Percentiles rank a stretch among this genome's conserved stretches.
phyloP scores from a whole-genome alignment of 2,329 filamentous ascomycete genomes.

The Boeremia lycopersici region DNA sequence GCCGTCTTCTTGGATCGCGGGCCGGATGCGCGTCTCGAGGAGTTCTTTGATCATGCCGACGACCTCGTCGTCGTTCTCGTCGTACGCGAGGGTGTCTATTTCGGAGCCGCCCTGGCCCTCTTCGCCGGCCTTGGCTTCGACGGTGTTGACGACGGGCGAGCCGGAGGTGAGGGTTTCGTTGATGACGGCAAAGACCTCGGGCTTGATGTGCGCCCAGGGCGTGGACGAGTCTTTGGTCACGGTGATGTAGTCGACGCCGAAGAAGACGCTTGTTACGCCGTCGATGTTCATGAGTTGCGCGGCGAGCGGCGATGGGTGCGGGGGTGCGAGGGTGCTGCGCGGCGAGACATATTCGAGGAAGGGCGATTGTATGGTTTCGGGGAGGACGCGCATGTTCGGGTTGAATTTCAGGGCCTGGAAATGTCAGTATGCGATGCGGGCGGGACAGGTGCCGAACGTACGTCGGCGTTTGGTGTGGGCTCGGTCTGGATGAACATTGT shows the following conservation, averaged over 20 bases:
- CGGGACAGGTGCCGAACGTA: slow-evolving; percentile 36
- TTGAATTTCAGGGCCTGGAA: slow-evolving; percentile 82
- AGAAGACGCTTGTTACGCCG: slow-evolving; percentile 93
- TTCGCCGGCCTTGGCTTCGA: slow-evolving; percentile 62
- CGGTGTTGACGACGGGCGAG: slow-evolving; percentile 76
- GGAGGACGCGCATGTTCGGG: slow-evolving; percentile 85
- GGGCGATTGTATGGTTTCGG: slow-evolving; percentile 71
- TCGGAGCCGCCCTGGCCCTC: slow-evolving; percentile 57
- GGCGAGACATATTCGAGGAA: slow-evolving; percentile 93
- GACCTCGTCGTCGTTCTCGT: slow-evolving; percentile 91
- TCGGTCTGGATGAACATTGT: slow-evolving; percentile 99
- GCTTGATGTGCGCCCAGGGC: slow-evolving; percentile 93
- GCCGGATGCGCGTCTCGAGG: slow-evolving; percentile 90
- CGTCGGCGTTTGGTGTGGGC: slow-evolving; percentile 90
- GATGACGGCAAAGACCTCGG: slow-evolving; percentile 93
- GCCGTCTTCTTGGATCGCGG: slow-evolving; percentile 95
- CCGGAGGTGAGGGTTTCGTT: slow-evolving; percentile 89
- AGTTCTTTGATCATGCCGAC: slow-evolving; percentile 99
- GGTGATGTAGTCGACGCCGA: slow-evolving; percentile 94
- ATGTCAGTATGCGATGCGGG: slow-evolving; percentile 15
- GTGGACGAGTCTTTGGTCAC: slow-evolving; percentile 87
- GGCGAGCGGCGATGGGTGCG: slow-evolving; percentile 88
- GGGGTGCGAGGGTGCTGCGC: slow-evolving; percentile 83
- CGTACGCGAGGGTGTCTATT: slow-evolving; percentile 77
- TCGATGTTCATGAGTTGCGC: slow-evolving; percentile 91